Conservation (phyloP, 768 basidiomycete genomes). For the Pisolithus sp. region DNA sequence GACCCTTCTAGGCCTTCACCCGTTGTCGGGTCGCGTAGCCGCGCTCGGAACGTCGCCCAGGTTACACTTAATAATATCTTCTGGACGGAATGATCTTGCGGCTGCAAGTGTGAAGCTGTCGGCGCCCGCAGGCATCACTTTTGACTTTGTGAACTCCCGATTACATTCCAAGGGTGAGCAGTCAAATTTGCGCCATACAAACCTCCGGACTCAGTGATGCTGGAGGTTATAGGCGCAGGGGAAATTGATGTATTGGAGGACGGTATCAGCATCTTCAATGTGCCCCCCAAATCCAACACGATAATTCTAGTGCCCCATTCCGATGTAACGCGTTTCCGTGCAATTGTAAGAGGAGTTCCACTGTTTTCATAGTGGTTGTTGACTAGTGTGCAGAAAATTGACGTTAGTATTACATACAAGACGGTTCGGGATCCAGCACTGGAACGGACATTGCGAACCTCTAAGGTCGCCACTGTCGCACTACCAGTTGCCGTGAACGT, state of each 20-base stretch:
- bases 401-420: slow-evolving; percentile 59
- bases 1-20: slow-evolving; percentile 8
- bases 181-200: slow-evolving; percentile 6
- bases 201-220: slow-evolving; percentile 3
- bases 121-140: slow-evolving; percentile 49
- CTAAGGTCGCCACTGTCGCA: slow-evolving; percentile 54
- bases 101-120: slow-evolving; percentile 48
- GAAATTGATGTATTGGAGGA: slow-evolving; percentile 36
- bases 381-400: slow-evolving; percentile 52
- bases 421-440: slow-evolving; percentile 49
- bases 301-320: slow-evolving; percentile 59
- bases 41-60: slow-evolving; percentile 55
- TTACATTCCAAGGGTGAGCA: slow-evolving; percentile 31
- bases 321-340: slow-evolving; percentile 53
- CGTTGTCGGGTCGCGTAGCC: slow-evolving; percentile 36
- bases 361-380: slow-evolving; percentile 2
- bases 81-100: slow-evolving; percentile 62
- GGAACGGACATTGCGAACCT: slow-evolving; percentile 46
- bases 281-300: slow-evolving; percentile 41
- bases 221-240: slow-evolving; percentile 12
- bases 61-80: slow-evolving; percentile 51
- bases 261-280: slow-evolving; percentile 40
- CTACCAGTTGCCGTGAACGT: slow-evolving; percentile 90
- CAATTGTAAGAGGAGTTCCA: slow-evolving; percentile 43
- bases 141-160: slow-evolving; percentile 35